Percentiles rank a stretch among this genome's conserved stretches.
phyloP scores from a whole-genome alignment of 345 rosid genomes.

The Salix exigua region DNA sequence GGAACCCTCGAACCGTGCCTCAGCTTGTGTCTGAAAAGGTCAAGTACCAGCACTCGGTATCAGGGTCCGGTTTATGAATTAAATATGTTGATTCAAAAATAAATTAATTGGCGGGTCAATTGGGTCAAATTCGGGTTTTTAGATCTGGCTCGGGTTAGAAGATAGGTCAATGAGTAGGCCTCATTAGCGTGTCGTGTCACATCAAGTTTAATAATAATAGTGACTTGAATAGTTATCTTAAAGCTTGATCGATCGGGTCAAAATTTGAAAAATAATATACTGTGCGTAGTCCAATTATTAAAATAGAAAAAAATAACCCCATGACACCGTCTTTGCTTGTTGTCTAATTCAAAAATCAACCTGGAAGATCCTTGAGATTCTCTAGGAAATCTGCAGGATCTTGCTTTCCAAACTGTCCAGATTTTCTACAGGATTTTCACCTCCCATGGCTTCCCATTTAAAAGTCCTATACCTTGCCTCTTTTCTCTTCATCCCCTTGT shows the following conservation, averaged over 20 bases:
- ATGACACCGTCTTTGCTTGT: slow-evolving; percentile 37
- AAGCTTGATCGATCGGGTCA: background rate
- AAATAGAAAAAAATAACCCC: background rate
- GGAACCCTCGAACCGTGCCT: background rate
- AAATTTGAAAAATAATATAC: background rate
- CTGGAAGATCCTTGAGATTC: slow-evolving; percentile 49
- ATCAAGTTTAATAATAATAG: too few relatives aligned
- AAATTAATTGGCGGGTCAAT: too few relatives aligned
- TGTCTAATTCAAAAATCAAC: slow-evolving; percentile 56
- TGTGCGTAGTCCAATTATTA: background rate
- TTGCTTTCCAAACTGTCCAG: slow-evolving; percentile 61
- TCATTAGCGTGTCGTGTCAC: too few relatives aligned
- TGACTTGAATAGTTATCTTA: background rate
- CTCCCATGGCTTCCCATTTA: slow-evolving; percentile 27
- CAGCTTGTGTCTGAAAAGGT: background rate
- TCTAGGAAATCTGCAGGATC: slow-evolving; percentile 54
- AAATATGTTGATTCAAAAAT: too few relatives aligned
- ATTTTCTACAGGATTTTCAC: slow-evolving; percentile 32
- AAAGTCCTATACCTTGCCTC: slow-evolving; percentile 12
- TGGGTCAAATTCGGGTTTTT: too few relatives aligned
- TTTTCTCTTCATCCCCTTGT: background rate
- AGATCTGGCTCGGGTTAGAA: too few relatives aligned
- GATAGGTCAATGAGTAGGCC: too few relatives aligned
- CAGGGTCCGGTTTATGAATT: too few relatives aligned
- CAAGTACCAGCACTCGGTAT: background rate